Evolutionary conservation across 148 eudicot species (phyloP).

Genomic region (Rhododendron kiyosumense): DNA sequence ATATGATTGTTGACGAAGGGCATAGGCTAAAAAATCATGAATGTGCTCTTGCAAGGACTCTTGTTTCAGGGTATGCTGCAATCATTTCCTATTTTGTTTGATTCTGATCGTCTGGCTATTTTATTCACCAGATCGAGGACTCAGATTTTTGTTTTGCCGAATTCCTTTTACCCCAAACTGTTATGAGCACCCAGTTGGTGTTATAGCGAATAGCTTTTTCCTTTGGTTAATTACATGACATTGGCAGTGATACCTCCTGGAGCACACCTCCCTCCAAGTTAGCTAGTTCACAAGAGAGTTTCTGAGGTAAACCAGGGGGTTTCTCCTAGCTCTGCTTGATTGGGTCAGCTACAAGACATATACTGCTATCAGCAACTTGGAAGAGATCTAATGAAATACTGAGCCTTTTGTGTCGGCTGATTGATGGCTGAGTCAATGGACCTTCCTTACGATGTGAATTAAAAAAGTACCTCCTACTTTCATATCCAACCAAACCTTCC

Average conservation of each 20-base stretch:
- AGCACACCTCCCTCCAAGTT: neutral
- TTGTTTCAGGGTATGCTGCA: conserved; percentile 73
- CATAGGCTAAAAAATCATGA: conserved; percentile 92
- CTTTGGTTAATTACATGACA: neutral
- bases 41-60: conserved; percentile 85
- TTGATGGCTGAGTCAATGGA: neutral
- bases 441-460: neutral
- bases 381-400: conserved; percentile 1
- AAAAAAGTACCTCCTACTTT: neutral
- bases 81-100: neutral
- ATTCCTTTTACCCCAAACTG: neutral
- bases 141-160: neutral
- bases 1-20: conserved; percentile 98
- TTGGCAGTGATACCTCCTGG: neutral
- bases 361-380: neutral
- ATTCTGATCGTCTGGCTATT: neutral
- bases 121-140: neutral
- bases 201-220: neutral
- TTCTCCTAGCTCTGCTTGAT: neutral
- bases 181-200: neutral
- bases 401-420: neutral
- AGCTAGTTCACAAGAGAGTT: neutral
- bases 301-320: neutral
- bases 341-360: neutral
- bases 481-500: neutral